phyloP scores from a whole-genome alignment of 73 alveolate species.

The Paramecium octaurelia region DNA sequence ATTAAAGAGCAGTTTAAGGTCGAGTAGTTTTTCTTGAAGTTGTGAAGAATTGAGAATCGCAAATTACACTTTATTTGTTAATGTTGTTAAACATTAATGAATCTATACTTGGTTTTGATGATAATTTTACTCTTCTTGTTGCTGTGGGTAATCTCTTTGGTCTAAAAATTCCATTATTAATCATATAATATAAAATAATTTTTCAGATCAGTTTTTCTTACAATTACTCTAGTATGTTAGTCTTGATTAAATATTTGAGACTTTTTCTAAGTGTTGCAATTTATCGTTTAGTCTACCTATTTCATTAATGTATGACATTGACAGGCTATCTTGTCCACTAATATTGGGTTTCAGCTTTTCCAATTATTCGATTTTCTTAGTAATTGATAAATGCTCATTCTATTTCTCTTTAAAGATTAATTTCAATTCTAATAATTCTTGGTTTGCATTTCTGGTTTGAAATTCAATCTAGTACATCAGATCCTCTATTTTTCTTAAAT shows the following conservation, averaged over 20 bases:
- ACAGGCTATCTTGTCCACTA: background rate
- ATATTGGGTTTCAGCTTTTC: background rate
- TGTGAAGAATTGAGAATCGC: background rate
- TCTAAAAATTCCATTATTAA: background rate
- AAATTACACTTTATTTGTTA: background rate
- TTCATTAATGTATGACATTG: background rate
- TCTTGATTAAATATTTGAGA: background rate
- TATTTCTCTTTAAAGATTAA: background rate
- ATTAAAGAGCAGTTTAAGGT: background rate
- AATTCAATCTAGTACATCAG: background rate
- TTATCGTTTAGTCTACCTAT: background rate
- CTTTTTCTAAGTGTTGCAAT: background rate
- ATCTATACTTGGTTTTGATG: slow-evolving; percentile 8
- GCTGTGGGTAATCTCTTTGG: background rate
- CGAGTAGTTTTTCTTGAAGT: background rate
- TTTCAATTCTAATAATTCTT: background rate
- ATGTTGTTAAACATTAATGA: background rate
- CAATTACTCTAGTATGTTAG: background rate
- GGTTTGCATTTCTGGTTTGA: background rate
- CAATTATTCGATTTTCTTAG: background rate
- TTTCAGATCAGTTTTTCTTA: no score
- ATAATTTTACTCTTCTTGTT: background rate
- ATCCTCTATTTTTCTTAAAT: background rate
- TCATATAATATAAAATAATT: no score
- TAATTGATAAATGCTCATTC: background rate